A percentile compares a stretch with the other conserved stretches of the same genome.
Conservation (phyloP, 2,329 filamentous ascomycete genomes). For the Septoria linicola region DNA sequence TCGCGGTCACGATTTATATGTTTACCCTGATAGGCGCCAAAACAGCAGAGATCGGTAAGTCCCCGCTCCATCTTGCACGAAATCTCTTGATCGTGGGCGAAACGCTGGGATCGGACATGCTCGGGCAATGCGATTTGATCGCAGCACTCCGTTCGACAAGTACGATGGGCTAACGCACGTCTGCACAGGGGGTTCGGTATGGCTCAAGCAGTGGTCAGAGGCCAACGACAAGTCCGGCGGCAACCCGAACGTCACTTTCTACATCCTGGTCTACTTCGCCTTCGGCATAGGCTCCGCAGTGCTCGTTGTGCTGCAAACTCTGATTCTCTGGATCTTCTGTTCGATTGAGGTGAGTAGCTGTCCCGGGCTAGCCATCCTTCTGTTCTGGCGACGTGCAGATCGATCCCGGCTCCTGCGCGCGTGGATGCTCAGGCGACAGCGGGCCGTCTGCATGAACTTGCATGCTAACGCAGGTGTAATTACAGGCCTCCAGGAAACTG, state of each 20-base stretch:
- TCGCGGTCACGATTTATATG: slow-evolving; percentile 79
- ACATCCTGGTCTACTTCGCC: slow-evolving; percentile 91
- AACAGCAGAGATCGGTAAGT: slow-evolving; percentile 72
- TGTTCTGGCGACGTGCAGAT: slow-evolving; percentile 18
- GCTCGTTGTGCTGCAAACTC: slow-evolving; percentile 84
- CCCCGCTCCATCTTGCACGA: slow-evolving; percentile 8
- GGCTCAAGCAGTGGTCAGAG: slow-evolving; percentile 93
- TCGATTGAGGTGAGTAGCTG: slow-evolving; percentile 78
- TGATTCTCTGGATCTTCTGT: slow-evolving; percentile 99
- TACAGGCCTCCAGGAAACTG: slow-evolving; percentile 83
- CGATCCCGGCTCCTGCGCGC: slow-evolving; percentile 17
- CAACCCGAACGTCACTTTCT: slow-evolving; percentile 81
- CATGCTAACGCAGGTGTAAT: slow-evolving; percentile 26
- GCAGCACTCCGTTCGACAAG: slow-evolving; percentile 6
- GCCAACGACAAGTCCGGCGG: slow-evolving; percentile 64
- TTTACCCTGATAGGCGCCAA: slow-evolving; percentile 75
- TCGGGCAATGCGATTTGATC: slow-evolving; percentile 22
- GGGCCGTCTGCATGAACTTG: slow-evolving; percentile 24
- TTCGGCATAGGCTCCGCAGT: slow-evolving; percentile 84
- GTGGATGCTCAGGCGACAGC: slow-evolving; percentile 25
- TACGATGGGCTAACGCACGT: slow-evolving; percentile 27
- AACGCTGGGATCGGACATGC: slow-evolving; percentile 23
- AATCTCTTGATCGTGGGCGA: slow-evolving; percentile 3
- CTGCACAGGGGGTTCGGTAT: slow-evolving; percentile 69
- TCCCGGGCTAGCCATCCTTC: slow-evolving; percentile 10